Evolutionary conservation across 2,329 filamentous ascomycete species (phyloP), one percentile per base, ranked within the genome.

Genomic region (Penicillium fuscoglaucum): DNA sequence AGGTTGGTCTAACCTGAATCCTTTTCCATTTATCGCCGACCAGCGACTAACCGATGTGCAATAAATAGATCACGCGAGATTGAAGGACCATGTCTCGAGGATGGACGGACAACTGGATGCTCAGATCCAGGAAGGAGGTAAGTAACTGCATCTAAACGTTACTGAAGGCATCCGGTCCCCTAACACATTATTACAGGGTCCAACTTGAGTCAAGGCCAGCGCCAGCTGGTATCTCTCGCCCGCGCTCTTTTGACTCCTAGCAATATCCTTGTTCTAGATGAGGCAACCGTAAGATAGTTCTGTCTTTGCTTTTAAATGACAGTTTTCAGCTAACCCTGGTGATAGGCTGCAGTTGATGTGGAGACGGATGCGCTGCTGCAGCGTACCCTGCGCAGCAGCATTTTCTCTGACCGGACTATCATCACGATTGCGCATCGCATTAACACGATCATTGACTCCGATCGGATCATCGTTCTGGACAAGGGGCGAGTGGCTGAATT

Each of bases 381-480:
- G 73, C 81, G 83, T 37, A 88, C 86, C 21, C 73, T 88, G 48
- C 81, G 86, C 57, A 86, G 82, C 70, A 83, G 77, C 67, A 82
- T 87, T 74, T 99, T 99, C 79, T 84, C 88, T 61, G 91, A 97
- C 76, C 87, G 91, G 12, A 99, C 95, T 39, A 98, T 99, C 76
- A 96, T 99, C 76, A 99, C 95, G 1, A 96, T 99, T 70, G 95
- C 95, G 28, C 95, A 99, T 79, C 88, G 95, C 55, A 96, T 99
- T 80, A 98, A 98, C 79, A 99, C 95, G 12, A 98, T 99, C 69
- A 83, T 99, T 15, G 86, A 89, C 70, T 87, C 84, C 61, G 93
- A 99, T 78, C 87, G 93, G 51, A 95, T 99, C 61, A 88, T 99
- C 37, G 95, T 99, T 50, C 84, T 99, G 6, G 92, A 98, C 72